Evolutionary conservation across 1,284 basidiomycete species (phyloP), one percentile per base, ranked within the genome.

Genomic region (Trametes versicolor): DNA sequence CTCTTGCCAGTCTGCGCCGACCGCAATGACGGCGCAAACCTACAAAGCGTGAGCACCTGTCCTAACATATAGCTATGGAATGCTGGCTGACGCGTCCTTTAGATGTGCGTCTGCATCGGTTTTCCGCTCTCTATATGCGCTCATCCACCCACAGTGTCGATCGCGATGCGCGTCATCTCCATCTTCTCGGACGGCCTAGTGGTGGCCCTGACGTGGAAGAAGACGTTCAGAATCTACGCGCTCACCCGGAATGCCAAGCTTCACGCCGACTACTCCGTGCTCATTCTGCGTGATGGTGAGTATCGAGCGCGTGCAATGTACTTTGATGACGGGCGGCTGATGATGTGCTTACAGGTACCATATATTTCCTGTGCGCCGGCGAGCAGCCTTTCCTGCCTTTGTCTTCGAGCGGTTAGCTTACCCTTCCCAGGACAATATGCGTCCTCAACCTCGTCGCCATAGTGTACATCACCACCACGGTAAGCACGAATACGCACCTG

Each of bases 101-200:
- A 63, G 61, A 7, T 36, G 61, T 58, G 39, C 23, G 64, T 66
- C 21, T 36, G n/a, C n/a, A 32, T 25, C 37, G 21, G 3, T 12
- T 7, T 0, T 41, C 2, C 9, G 39, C 19, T 45, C 13, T 23
- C 27, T 17, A 12, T 39, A 27, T 27, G 15, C 21, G 56, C 43
- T 19, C 15, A 4, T 49, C 8, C 12, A 27, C 21, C 12, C 17
- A 21, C 32, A 71, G 70, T 65, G 23, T 58, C 66, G 25, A 58
- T 71, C 34, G 65, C 62, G 17, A 66, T 65, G 3, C 64, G 70
- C 12, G 56, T 59, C 6, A 34, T 66, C n/a, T 43, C 70, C 7
- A 68, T 71, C 19, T 29, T 68, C 9, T 65, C 66, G 0, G 70
- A 71, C 54, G 68, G 68, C 6, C n/a, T 71, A 19, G 68, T 70